Conservation (phyloP, 106 monocot genomes). For the Phalaenopsis aphrodite region DNA sequence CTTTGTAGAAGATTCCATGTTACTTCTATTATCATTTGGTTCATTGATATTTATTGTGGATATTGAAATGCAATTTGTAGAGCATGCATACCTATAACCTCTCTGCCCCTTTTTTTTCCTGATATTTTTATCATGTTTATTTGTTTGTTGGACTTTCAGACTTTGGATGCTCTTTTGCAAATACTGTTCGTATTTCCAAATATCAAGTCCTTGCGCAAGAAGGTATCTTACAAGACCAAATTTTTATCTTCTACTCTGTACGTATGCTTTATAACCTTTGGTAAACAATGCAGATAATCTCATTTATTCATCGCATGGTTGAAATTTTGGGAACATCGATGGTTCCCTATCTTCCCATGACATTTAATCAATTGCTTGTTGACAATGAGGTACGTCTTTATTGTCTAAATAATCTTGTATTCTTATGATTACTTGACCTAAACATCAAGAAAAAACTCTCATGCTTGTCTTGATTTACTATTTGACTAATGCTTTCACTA, state of each 20-base stretch:
- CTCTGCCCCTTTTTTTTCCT: too few species aligned
- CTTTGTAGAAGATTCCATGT: too few species aligned
- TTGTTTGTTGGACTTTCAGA: conserved; percentile 28
- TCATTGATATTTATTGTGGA: too few species aligned
- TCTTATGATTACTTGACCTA: too few species aligned
- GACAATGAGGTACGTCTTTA: conserved; percentile 64
- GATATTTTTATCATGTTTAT: not conserved
- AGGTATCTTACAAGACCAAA: conserved; percentile 13
- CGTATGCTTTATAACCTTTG: not conserved
- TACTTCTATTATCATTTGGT: too few species aligned
- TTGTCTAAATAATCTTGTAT: not conserved
- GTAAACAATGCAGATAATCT: conserved; percentile 45
- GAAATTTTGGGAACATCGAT: conserved; percentile 71
- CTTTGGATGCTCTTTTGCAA: conserved; percentile 73
- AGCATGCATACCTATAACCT: too few species aligned
- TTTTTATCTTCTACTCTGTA: not conserved
- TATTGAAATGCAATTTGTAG: too few species aligned
- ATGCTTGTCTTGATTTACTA: too few species aligned
- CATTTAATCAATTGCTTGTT: conserved; percentile 67
- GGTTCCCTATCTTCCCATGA: conserved; percentile 70
- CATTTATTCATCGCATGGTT: conserved; percentile 94
- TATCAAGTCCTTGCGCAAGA: conserved; percentile 58
- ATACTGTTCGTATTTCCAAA: conserved; percentile 61
- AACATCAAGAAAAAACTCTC: too few species aligned
- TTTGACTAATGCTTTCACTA: too few species aligned